Conservation (phyloP, 169 alveolate species). For the Plasmodium coatneyi region DNA sequence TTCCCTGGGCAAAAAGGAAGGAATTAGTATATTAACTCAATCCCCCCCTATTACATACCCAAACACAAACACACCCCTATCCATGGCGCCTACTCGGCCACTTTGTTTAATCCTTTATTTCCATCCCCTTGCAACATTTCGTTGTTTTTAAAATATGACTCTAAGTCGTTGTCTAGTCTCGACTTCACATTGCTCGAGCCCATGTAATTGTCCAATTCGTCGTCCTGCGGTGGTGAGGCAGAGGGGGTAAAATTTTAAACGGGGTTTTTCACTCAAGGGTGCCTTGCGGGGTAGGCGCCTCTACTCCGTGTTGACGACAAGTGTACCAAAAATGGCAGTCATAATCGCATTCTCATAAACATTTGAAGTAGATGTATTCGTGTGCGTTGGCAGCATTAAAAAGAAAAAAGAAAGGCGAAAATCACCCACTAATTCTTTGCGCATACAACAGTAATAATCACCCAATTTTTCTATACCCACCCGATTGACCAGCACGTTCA, state of each 20-base stretch:
- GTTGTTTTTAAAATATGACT: conserved; percentile 62
- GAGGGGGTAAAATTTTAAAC: not conserved
- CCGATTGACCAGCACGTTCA: not conserved
- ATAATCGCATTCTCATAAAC: not conserved
- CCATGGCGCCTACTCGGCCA: not conserved
- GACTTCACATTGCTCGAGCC: conserved; percentile 68
- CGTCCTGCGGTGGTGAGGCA: conserved; percentile 23
- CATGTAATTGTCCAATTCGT: conserved; percentile 64
- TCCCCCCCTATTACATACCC: not conserved
- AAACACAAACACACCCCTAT: not conserved
- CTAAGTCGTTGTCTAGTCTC: conserved; percentile 63
- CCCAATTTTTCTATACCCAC: not conserved
- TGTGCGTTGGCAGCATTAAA: not conserved
- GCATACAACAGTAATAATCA: too few relatives aligned
- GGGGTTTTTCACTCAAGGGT: not conserved
- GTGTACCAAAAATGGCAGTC: too few relatives aligned
- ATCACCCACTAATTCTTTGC: not conserved
- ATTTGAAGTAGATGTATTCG: not conserved
- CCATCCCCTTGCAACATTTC: conserved; percentile 19
- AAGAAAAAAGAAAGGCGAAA: too few relatives aligned
- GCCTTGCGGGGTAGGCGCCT: not conserved
- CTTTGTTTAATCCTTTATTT: conserved; percentile 34
- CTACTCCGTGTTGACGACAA: not conserved
- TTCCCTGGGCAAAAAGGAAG: not conserved
- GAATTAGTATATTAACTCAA: not conserved